A percentile compares a stretch with the other conserved stretches of the same genome.
Evolutionary conservation across 805 yeast genomes (phyloP).

Genomic region (Brettanomyces bruxellensis): DNA sequence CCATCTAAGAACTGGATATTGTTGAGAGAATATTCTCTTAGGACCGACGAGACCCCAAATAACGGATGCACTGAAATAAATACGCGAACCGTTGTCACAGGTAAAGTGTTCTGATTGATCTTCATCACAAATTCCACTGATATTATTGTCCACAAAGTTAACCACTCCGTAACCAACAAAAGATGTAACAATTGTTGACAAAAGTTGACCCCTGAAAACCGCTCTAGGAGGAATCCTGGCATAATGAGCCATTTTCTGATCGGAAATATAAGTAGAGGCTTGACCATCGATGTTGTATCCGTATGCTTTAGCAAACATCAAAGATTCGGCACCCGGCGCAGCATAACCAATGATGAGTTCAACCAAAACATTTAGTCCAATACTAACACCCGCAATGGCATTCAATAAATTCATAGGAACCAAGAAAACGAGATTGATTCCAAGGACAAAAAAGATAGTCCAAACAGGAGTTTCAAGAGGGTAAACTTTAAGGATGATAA

Average conservation of each 20-base stretch:
- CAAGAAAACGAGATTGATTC: constrained; percentile 45
- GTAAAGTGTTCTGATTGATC: constrained; percentile 36
- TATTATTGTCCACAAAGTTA: constrained; percentile 30
- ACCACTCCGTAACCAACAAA: constrained; percentile 34
- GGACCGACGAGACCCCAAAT: constrained; percentile 68
- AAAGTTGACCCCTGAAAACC: constrained; percentile 42
- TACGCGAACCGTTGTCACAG: constrained; percentile 33
- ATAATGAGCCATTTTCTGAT: constrained; percentile 59
- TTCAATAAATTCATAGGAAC: constrained; percentile 55
- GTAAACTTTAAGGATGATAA: constrained; percentile 30
- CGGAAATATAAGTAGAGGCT: constrained; percentile 44
- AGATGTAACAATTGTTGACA: constrained; percentile 36
- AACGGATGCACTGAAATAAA: constrained; percentile 47
- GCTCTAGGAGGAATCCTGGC: constrained; percentile 55
- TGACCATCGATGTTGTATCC: constrained; percentile 47
- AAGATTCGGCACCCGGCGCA: constrained; percentile 55
- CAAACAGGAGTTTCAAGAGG: constrained; percentile 52
- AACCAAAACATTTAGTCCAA: constrained; percentile 53
- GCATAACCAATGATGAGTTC: constrained; percentile 60
- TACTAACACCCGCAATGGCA: constrained; percentile 51
- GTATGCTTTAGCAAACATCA: constrained; percentile 53
- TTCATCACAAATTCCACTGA: constrained; percentile 33
- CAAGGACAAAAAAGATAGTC: constrained; percentile 50
- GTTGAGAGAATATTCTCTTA: constrained; percentile 38
- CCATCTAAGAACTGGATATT: constrained; percentile 42